Evolutionary conservation across 176 grass and related monocot species (phyloP).

Genomic region (Dactylis glomerata): DNA sequence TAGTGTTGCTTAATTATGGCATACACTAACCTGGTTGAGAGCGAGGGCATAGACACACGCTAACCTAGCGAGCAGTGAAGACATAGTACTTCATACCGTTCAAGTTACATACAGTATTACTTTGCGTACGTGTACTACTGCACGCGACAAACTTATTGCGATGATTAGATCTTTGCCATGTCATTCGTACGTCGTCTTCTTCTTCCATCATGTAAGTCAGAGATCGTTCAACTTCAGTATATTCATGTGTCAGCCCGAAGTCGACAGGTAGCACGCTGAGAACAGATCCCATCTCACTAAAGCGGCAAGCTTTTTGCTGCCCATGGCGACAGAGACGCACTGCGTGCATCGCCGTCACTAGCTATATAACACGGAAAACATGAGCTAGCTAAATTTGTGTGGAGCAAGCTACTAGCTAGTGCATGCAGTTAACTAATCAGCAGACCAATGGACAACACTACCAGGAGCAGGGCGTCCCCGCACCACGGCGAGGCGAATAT

Average conservation of each 20-base stretch:
- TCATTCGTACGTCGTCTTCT: neutral
- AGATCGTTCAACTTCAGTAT: neutral
- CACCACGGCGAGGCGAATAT: too few relatives aligned
- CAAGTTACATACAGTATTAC: neutral
- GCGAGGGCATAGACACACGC: neutral
- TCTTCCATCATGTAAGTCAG: neutral
- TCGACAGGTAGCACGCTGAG: neutral
- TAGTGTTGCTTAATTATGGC: too few relatives aligned
- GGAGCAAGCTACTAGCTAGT: neutral
- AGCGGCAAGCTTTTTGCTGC: conserved; percentile 7
- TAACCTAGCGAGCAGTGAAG: neutral
- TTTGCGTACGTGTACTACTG: neutral
- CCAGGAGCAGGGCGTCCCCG: neutral
- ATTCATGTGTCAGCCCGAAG: neutral
- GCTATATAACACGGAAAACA: neutral
- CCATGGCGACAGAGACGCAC: neutral
- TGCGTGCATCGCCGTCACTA: neutral
- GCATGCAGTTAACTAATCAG: neutral
- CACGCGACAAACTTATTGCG: neutral
- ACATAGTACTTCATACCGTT: neutral
- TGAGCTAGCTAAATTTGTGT: neutral
- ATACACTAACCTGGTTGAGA: neutral
- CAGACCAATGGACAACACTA: neutral
- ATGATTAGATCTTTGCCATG: neutral
- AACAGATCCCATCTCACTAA: neutral